Evolutionary conservation across 2,329 filamentous ascomycete genomes (phyloP).

Genomic region (Paraphoma sp.): DNA sequence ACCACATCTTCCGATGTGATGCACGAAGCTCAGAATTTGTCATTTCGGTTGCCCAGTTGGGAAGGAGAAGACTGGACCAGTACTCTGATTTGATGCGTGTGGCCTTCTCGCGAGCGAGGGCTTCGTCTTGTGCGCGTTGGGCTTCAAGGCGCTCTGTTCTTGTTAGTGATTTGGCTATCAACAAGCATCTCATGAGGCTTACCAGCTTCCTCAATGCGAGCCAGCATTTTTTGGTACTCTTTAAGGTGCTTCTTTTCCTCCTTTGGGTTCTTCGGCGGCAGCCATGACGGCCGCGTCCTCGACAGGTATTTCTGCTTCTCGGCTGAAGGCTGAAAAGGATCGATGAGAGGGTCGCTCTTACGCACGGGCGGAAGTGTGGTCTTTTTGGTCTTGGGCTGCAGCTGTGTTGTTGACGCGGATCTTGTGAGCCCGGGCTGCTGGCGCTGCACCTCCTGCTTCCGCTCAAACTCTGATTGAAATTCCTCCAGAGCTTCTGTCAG

Average conservation of each 20-base stretch:
- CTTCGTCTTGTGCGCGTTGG: slow-evolving; percentile 56
- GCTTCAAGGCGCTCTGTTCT: slow-evolving; percentile 39
- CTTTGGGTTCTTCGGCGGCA: slow-evolving; percentile 84
- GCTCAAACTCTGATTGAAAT: slow-evolving; percentile 69
- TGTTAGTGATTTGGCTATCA: slow-evolving; percentile 15
- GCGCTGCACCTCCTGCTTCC: slow-evolving; percentile 59
- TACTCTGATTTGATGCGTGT: slow-evolving; percentile 60
- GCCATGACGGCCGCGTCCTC: slow-evolving; percentile 78
- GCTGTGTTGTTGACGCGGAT: slow-evolving; percentile 36
- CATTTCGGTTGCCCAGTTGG: slow-evolving; percentile 76
- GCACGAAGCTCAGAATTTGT: slow-evolving; percentile 44
- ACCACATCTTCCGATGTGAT: slow-evolving; percentile 73
- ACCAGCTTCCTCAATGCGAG: slow-evolving; percentile 64
- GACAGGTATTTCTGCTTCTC: slow-evolving; percentile 86
- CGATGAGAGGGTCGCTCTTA: slow-evolving; percentile 80
- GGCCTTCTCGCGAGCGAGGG: slow-evolving; percentile 58
- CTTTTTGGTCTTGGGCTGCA: slow-evolving; percentile 57
- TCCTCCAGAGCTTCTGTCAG: slow-evolving; percentile 83
- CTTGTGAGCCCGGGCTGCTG: slow-evolving; percentile 52
- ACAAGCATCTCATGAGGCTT: slow-evolving; percentile 24
- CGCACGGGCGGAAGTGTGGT: slow-evolving; percentile 67
- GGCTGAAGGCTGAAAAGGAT: slow-evolving; percentile 82
- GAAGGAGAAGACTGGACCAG: slow-evolving; percentile 79
- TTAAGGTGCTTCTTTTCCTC: slow-evolving; percentile 90
- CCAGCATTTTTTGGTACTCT: slow-evolving; percentile 85